Evolutionary conservation across 495 filamentous ascomycete genomes (phyloP).

Genomic region (Neurospora sp.): DNA sequence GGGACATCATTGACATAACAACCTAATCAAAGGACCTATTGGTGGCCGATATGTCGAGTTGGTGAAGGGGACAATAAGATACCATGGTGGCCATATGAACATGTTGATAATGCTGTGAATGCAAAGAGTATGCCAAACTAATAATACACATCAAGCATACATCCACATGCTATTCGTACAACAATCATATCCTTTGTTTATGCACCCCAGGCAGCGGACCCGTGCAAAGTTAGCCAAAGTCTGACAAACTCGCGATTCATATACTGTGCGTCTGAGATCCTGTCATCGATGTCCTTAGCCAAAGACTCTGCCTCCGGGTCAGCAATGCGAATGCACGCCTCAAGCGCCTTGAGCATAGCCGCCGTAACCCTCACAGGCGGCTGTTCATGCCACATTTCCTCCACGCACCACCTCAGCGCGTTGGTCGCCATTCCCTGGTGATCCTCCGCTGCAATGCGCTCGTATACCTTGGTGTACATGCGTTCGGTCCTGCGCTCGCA

Average conservation of each 20-base stretch:
- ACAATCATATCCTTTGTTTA: not conserved
- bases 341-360: constrained; percentile 27
- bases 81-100: not conserved
- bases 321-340: constrained; percentile 42
- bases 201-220: not conserved
- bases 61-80: too few relatives aligned
- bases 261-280: not conserved
- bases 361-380: constrained; percentile 40
- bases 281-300: not conserved
- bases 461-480: constrained; percentile 50
- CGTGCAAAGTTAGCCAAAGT: not conserved
- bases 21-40: not conserved
- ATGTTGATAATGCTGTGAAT: constrained; percentile 1
- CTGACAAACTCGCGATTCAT: constrained; percentile 2
- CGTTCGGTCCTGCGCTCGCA: constrained; percentile 37
- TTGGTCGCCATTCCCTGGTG: constrained; percentile 37
- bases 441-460: constrained; percentile 35
- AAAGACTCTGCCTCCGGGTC: constrained; percentile 34
- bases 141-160: not conserved
- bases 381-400: constrained; percentile 50
- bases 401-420: constrained; percentile 40
- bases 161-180: not conserved
- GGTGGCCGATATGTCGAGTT: not conserved
- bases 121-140: not conserved
- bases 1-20: not conserved